Evolutionary conservation across 192 early-diverging fungal species (phyloP).

Genomic region (Backusella mclennaniae): DNA sequence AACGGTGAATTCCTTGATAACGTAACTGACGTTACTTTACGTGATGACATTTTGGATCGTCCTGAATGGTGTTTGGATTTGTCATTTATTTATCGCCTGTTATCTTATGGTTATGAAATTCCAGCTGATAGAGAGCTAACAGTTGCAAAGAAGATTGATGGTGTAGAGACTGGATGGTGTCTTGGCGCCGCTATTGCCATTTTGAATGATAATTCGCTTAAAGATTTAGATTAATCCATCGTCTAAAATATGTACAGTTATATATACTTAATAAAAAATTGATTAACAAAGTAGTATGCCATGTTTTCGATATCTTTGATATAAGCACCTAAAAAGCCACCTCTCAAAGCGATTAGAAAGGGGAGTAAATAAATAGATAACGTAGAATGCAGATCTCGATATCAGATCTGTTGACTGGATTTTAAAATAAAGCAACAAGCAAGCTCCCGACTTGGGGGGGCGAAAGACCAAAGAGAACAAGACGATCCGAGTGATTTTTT

Average conservation of each 20-base stretch:
- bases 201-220: constrained; percentile 43
- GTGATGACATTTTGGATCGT: constrained; percentile 42
- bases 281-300: background rate
- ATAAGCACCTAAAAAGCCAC: too few species aligned
- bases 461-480: too few species aligned
- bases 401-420: too few species aligned
- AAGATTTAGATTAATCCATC: background rate
- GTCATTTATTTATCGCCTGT: constrained; percentile 72
- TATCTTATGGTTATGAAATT: constrained; percentile 73
- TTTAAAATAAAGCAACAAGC: too few species aligned
- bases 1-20: constrained; percentile 44
- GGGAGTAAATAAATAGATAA: too few species aligned
- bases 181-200: constrained; percentile 80
- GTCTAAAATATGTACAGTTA: background rate
- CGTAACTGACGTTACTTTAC: constrained; percentile 19
- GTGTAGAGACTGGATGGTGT: constrained; percentile 85
- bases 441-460: too few species aligned
- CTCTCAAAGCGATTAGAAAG: too few species aligned
- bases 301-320: too few species aligned
- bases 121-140: constrained; percentile 54
- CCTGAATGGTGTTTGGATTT: constrained; percentile 79
- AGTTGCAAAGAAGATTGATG: constrained; percentile 81
- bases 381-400: too few species aligned
- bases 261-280: background rate
- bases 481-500: too few species aligned